Evolutionary conservation across 352 stramenopile species (phyloP), one percentile per base, ranked within the genome.

Genomic region (Pythium rishiriense): DNA sequence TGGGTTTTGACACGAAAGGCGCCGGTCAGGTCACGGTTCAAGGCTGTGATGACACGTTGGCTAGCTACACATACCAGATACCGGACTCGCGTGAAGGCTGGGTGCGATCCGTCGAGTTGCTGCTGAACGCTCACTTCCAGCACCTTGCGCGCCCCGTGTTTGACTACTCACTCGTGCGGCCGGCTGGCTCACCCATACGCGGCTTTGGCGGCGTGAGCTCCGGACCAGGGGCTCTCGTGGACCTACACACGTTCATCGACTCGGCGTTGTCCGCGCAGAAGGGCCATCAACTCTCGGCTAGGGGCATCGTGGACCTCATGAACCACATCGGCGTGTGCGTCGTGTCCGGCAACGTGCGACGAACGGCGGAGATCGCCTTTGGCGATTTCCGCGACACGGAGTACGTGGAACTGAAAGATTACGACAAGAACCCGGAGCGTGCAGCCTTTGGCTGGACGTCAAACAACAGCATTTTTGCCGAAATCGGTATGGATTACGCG

Each of bases 391-490:
- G 87, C 7, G 82, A 88, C 56, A 59, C 74, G 3, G 89, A 97
- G 46, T 98, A 97, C 72, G 74, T 97, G 19, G 87, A 95, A 31
- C 70, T 98, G 2, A 98, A 98, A 66, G 83, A 97, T 69, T 98
- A 98, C 64, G 69, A 83, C 29, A 85, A 88, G 68, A 95, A 98
- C 62, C 93, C 93, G 6, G 83, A 98, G 11, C 86, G 93, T 10
- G 80, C 75, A 8, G 78, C 79, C 3, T 98, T 87, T 49, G 93
- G 92, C 19, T 98, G 93, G 93, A 97, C 92, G 25, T 97, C 85
- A 17, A 98, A 98, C 83, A 98, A 98, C 73, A 96, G 80, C 51
- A 88, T 98, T n/a, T 96, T 98, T 61, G 92, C 92, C 0, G 69
- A 87, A 14, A 62, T 98, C 19, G 93, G 93, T 35, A 98, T 98